Percentiles rank a stretch among this genome's conserved stretches.
phyloP scores from a whole-genome alignment of 2,329 filamentous ascomycete genomes.

The Camillea tinctor region DNA sequence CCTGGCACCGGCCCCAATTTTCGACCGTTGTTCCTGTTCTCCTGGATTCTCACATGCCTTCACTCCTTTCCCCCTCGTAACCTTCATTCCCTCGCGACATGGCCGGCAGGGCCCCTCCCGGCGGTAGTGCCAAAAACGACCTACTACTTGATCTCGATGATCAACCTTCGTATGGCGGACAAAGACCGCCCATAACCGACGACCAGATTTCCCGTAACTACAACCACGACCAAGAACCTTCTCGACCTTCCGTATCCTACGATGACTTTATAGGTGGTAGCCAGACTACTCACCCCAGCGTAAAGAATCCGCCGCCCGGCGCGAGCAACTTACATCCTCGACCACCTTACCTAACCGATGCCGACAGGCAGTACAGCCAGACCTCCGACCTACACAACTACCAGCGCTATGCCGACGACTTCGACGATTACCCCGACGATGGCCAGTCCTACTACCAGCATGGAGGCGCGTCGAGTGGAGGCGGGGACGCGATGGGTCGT shows the following conservation, averaged over 20 bases:
- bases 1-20: not conserved
- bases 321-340: slow-evolving; percentile 27
- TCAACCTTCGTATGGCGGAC: slow-evolving; percentile 70
- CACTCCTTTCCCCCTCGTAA: slow-evolving; percentile 25
- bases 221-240: slow-evolving; percentile 60
- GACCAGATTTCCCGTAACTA: slow-evolving; percentile 76
- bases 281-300: slow-evolving; percentile 48
- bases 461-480: slow-evolving; percentile 48
- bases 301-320: slow-evolving; percentile 37
- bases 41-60: slow-evolving; percentile 31
- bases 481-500: slow-evolving; percentile 42
- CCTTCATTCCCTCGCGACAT: slow-evolving; percentile 49
- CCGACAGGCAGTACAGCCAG: slow-evolving; percentile 61
- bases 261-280: slow-evolving; percentile 85
- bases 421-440: slow-evolving; percentile 79
- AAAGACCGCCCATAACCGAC: slow-evolving; percentile 76
- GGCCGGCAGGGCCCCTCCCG: slow-evolving; percentile 58
- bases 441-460: slow-evolving; percentile 81
- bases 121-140: slow-evolving; percentile 49
- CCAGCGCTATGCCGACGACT: slow-evolving; percentile 83
- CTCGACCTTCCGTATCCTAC: slow-evolving; percentile 85
- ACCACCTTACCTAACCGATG: slow-evolving; percentile 43
- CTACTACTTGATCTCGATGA: slow-evolving; percentile 74
- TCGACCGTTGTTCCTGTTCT: slow-evolving; percentile 4
- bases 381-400: slow-evolving; percentile 84